These are phyloP conservation scores for Verbascum thapsus DNA, from an alignment of 257 asterid species.

Conservation along the genomic window DNA sequence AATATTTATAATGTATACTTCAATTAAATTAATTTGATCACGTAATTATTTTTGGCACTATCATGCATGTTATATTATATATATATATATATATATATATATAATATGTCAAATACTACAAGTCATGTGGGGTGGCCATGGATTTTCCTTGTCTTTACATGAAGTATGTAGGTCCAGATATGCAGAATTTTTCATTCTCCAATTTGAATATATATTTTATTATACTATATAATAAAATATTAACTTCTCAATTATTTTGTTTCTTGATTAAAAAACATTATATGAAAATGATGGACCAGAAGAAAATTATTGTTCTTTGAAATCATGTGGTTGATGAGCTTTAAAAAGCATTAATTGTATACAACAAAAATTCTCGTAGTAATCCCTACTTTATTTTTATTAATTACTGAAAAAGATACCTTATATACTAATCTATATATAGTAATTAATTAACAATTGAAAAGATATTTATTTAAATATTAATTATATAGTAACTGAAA, in stretches of 20 bases:
- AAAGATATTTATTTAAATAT: too few species aligned
- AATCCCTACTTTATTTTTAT: too few species aligned
- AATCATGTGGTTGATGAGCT: conserved; percentile 22
- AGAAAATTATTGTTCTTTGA: neutral
- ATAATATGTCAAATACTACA: conserved; percentile 10
- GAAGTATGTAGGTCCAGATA: conserved; percentile 20
- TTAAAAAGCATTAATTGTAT: too few species aligned
- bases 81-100: neutral
- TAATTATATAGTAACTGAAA: too few species aligned
- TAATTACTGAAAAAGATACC: too few species aligned
- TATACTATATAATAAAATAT: neutral
- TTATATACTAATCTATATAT: too few species aligned
- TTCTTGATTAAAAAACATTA: neutral
- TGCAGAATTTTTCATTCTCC: neutral
- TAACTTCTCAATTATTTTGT: neutral
- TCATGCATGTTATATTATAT: neutral
- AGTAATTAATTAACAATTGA: too few species aligned
- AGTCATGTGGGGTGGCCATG: conserved; percentile 29
- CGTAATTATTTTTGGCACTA: too few species aligned
- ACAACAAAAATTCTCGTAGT: too few species aligned
- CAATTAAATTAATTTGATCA: too few species aligned
- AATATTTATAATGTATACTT: too few species aligned
- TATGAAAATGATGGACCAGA: neutral
- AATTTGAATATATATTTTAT: neutral
- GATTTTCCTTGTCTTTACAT: conserved; percentile 23